Percentiles rank a stretch among this genome's conserved stretches.
phyloP scores from a whole-genome alignment of 228 moss, liverwort and hornwort genomes.

The Sphagnum magellanicum region DNA sequence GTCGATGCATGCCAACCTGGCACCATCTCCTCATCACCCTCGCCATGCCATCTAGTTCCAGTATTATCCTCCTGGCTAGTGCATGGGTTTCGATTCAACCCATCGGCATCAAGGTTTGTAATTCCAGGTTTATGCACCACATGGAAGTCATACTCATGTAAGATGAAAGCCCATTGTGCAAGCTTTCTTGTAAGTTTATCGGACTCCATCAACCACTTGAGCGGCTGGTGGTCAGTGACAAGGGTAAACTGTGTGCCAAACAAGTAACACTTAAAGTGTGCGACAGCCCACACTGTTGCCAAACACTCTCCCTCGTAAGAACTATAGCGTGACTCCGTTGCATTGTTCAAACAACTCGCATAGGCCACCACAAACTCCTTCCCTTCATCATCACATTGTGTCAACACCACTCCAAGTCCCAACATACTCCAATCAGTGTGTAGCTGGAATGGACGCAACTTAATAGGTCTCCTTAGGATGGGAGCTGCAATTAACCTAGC shows the following conservation, averaged over 20 bases:
- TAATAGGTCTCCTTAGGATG: not conserved
- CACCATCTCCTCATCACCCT: not conserved
- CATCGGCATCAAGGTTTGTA: not conserved
- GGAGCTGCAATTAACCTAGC: too few relatives aligned
- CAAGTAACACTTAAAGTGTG: constrained; percentile 1
- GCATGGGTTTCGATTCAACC: not conserved
- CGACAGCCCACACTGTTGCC: not conserved
- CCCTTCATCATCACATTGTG: not conserved
- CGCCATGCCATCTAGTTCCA: not conserved
- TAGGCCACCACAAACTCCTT: constrained; percentile 2
- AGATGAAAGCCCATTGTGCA: constrained; percentile 1
- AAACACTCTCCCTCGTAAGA: constrained; percentile 1
- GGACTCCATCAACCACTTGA: constrained; percentile 1
- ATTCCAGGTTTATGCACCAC: not conserved
- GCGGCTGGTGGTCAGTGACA: not conserved
- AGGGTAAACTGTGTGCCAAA: not conserved
- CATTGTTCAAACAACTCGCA: not conserved
- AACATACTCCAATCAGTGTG: not conserved
- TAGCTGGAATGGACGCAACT: not conserved
- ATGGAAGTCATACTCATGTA: constrained; percentile 2
- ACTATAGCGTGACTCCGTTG: not conserved
- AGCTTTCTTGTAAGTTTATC: not conserved
- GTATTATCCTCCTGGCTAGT: not conserved
- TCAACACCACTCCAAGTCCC: constrained; percentile 1
- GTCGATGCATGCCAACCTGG: not conserved